Percentiles rank a stretch among this genome's conserved stretches.
Evolutionary conservation across 352 stramenopile species (phyloP).

Genomic region (Phytopythium sindhum): DNA sequence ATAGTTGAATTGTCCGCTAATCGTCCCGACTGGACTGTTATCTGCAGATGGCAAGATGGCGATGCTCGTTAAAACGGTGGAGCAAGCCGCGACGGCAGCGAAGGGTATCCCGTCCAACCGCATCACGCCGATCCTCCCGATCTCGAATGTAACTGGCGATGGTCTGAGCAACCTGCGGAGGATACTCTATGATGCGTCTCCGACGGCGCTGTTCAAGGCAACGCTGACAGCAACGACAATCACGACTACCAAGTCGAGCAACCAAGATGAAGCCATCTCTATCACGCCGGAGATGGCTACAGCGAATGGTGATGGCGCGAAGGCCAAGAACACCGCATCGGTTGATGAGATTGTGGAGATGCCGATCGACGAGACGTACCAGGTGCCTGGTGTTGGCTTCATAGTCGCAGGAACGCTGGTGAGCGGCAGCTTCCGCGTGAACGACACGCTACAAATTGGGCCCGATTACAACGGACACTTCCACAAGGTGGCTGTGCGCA

Average conservation of each 20-base stretch:
- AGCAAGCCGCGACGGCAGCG: slow-evolving; percentile 83
- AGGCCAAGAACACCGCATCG: neutral
- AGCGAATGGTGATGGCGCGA: slow-evolving; percentile 2
- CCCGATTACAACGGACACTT: slow-evolving; percentile 89
- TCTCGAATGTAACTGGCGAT: slow-evolving; percentile 97
- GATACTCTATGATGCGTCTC: slow-evolving; percentile 70
- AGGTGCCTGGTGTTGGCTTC: slow-evolving; percentile 92
- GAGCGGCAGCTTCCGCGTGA: slow-evolving; percentile 85
- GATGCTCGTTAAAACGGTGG: slow-evolving; percentile 89
- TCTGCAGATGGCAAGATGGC: slow-evolving; percentile 87
- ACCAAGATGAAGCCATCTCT: slow-evolving; percentile 35
- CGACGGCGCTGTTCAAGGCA: slow-evolving; percentile 67
- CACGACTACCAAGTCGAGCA: slow-evolving; percentile 55
- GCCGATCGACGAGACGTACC: slow-evolving; percentile 87
- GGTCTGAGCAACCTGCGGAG: slow-evolving; percentile 77
- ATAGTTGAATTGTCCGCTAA: neutral
- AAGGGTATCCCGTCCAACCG: slow-evolving; percentile 89
- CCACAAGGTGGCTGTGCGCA: slow-evolving; percentile 80
- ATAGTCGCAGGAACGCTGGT: slow-evolving; percentile 94
- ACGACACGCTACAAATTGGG: slow-evolving; percentile 87
- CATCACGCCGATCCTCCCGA: slow-evolving; percentile 95
- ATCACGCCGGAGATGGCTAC: slow-evolving; percentile 1
- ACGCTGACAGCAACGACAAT: slow-evolving; percentile 59
- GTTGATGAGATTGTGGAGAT: slow-evolving; percentile 68
- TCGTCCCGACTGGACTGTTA: neutral